Percentiles rank a stretch among this genome's conserved stretches.
Evolutionary conservation across 2,329 filamentous ascomycete genomes (phyloP).

Genomic region (Penicillium sp.): DNA sequence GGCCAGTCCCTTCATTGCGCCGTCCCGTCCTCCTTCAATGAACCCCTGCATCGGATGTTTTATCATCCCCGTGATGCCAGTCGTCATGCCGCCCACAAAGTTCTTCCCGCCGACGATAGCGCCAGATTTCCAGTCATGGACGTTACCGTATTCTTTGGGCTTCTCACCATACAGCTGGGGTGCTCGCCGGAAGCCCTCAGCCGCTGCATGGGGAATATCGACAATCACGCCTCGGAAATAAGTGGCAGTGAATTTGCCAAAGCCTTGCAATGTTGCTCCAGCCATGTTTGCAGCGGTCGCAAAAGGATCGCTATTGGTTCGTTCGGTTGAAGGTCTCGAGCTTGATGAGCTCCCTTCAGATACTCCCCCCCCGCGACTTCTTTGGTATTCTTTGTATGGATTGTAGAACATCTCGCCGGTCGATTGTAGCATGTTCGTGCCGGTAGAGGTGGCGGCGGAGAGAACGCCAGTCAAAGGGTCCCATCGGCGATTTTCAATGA

Average conservation of each 20-base stretch:
- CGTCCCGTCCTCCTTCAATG: constrained; percentile 34
- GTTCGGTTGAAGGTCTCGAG: neutral
- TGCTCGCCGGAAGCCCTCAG: constrained; percentile 38
- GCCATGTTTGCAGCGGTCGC: constrained; percentile 17
- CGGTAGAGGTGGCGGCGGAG: constrained; percentile 30
- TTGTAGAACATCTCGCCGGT: constrained; percentile 32
- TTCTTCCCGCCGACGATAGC: constrained; percentile 36
- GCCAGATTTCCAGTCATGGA: constrained; percentile 38
- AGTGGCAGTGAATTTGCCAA: constrained; percentile 21
- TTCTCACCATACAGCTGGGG: constrained; percentile 40
- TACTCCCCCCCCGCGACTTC: neutral
- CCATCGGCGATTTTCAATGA: constrained; percentile 39
- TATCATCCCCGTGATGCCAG: constrained; percentile 35
- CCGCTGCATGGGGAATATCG: constrained; percentile 37
- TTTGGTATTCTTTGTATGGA: constrained; percentile 31
- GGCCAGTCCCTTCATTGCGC: constrained; percentile 35
- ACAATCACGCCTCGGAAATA: constrained; percentile 35
- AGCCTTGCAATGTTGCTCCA: constrained; percentile 13
- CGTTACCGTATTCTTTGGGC: constrained; percentile 34
- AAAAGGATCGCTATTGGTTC: neutral
- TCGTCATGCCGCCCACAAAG: constrained; percentile 34
- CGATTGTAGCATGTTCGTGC: constrained; percentile 28
- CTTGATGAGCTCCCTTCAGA: neutral
- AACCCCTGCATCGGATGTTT: constrained; percentile 31
- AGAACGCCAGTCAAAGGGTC: constrained; percentile 35